Evolutionary conservation across 164 flowering plant species (phyloP), one percentile per base, ranked within the genome.

Genomic region (Houttuynia cordata): DNA sequence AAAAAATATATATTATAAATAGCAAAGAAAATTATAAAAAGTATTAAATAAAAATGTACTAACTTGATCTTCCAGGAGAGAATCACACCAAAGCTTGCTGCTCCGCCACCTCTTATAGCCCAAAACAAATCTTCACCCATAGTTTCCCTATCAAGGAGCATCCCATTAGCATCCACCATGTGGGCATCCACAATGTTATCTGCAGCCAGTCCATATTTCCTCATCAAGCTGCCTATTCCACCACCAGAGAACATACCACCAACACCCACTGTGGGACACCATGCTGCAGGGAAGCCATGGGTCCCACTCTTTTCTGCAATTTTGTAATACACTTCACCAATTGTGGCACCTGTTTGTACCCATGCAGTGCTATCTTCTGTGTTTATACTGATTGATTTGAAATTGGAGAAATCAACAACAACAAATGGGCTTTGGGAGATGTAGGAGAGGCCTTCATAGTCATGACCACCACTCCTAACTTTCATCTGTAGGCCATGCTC

Each of bases 401-500:
- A 21, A 30, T 61, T 61, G 54, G 17, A 17, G 37, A 60, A n/a
- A 8, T 60, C 63, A 15, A 49, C 24, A 1, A 58, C 15, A 50
- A 39, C 50, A 23, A 58, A 58, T 14, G 49, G 61, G 14, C 10
- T 12, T 0, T 58, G 13, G 0, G 61, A 58, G 24, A 40, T 39
- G 41, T 58, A 58, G 41, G 61, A 58, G 50, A 58, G 61, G 34
- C 58, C 58, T 24, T 56, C 58, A 54, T 72, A 75, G 62, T 72
- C 75, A 52, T 75, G 79, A 9, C 79, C 79, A 0, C 74, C 76
- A 37, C 79, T 73, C 37, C 61, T 52, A 45, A 67, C 39, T 24
- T 70, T 65, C 12, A 73, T n/a, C 49, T 65, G 72, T 40, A 73
- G 0, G 7, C 65, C 57, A 21, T 21, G 13, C 10, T 63, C 17